Evolutionary conservation across 805 yeast species (phyloP).

Genomic region (Wickerhamiella slavikovae): DNA sequence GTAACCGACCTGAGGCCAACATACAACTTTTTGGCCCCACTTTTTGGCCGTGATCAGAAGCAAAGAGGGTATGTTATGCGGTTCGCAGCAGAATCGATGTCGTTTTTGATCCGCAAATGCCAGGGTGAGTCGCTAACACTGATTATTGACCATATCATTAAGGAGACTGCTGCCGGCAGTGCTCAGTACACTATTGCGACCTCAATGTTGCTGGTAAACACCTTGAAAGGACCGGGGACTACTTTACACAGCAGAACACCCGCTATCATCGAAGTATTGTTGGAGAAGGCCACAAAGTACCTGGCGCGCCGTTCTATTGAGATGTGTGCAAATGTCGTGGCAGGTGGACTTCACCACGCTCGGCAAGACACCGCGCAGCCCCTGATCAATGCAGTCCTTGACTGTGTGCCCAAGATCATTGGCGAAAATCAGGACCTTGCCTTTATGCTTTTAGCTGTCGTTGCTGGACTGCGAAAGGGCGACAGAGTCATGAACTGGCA

Average conservation of each 20-base stretch:
- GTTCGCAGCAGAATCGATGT: constrained; percentile 78
- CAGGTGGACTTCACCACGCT: constrained; percentile 16
- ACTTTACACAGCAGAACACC: constrained; percentile 56
- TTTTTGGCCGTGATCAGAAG: constrained; percentile 34
- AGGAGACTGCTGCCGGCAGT: constrained; percentile 17
- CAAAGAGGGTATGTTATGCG: constrained; percentile 31
- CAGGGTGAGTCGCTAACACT: constrained; percentile 24
- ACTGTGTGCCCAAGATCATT: background rate
- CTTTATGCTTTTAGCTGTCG: constrained; percentile 10
- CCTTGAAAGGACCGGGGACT: constrained; percentile 51
- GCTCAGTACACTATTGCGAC: constrained; percentile 36
- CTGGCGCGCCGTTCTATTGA: background rate
- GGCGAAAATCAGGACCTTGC: constrained; percentile 1
- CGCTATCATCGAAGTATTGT: constrained; percentile 21
- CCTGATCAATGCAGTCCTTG: constrained; percentile 8
- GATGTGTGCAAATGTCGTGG: constrained; percentile 10
- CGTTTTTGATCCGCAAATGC: constrained; percentile 61
- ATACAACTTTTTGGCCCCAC: constrained; percentile 39
- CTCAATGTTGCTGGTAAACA: constrained; percentile 42
- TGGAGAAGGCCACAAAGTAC: constrained; percentile 3
- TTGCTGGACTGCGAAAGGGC: constrained; percentile 20
- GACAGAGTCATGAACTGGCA: constrained; percentile 19
- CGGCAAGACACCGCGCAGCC: constrained; percentile 14
- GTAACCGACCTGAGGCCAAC: constrained; percentile 49
- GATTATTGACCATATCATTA: constrained; percentile 25